Conservation (phyloP, 306 rosid genomes). For the Sophora flavescens region DNA sequence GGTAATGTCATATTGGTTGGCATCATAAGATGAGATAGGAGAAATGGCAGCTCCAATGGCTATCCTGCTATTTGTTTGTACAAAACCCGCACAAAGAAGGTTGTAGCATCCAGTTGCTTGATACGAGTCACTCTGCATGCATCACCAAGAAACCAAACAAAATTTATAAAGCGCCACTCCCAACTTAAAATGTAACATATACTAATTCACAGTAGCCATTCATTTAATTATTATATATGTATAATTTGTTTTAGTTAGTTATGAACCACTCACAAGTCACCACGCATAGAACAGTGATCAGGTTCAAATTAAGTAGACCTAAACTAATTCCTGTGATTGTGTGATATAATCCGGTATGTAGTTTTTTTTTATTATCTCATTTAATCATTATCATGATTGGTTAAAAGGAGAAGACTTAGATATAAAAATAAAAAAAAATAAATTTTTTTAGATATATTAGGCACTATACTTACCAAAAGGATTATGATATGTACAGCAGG, state of each 20-base stretch:
- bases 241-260: neutral
- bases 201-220: neutral
- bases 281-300: neutral
- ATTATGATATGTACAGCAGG: too few relatives aligned
- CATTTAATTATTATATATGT: neutral
- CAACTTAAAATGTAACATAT: neutral
- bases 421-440: too few relatives aligned
- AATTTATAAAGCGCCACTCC: neutral
- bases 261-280: neutral
- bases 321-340: neutral
- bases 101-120: conserved; percentile 96
- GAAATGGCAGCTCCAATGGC: conserved; percentile 99
- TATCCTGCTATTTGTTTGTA: conserved; percentile 79
- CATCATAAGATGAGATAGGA: conserved; percentile 70
- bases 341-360: too few relatives aligned
- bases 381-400: too few relatives aligned
- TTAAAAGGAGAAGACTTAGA: too few relatives aligned
- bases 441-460: too few relatives aligned
- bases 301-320: neutral
- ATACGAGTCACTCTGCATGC: conserved; percentile 87
- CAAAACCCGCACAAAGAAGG: conserved; percentile 87
- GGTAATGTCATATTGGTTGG: conserved; percentile 77
- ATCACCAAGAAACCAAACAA: neutral
- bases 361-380: too few relatives aligned
- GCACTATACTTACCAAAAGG: too few relatives aligned